Base-by-base conservation (phyloP, 2,329 filamentous ascomycete species). In the Colletotrichum sp. region DNA sequence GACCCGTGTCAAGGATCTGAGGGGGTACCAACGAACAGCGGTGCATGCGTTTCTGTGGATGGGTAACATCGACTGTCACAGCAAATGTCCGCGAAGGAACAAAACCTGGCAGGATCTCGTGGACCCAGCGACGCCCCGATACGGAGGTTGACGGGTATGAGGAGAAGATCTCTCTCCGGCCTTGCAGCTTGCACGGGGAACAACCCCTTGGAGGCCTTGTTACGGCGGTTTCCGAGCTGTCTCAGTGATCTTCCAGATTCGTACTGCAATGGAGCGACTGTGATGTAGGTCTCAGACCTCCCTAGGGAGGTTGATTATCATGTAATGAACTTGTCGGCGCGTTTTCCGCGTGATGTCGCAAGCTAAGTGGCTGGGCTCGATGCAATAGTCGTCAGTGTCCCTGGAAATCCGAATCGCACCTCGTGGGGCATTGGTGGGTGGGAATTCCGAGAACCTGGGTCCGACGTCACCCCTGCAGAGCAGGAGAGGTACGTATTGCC, bases 371-470 rank as follows among this genome's bases (percentile, higher is more conserved):
- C 36, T 60, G 39, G 30, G n/a, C 71, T 72, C 18, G 32, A 52
- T 26, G 71, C 65, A 55, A 24, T 39, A 65, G 68, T 26, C 8
- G 30, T 18, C 24, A 10, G 39, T 52, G 28, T 28, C 34, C 64
- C 39, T 9, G 39, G 34, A 44, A 74, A 39, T 13, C 16, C 26
- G 10, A 59, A n/a, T 44, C 39, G 52, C 39, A n/a, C 66, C 60
- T 59, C 44, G 60, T 67, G n/a, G 62, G 63, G 57, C 32, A 60
- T 16, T n/a, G 24, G 32, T 18, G 68, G 32, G 63, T 64, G 55
- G 55, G 32, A 60, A 18, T 68, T 68, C 73, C 70, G 70, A 73
- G 39, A 63, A 60, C 64, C 70, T 76, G 73, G 73, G 64, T 49
- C 44, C 57, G 70, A 73, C 64, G 44, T 68, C 59, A 75, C 34